Evolutionary conservation across 2,329 filamentous ascomycete species (phyloP).

Genomic region (Aspergillus transmontanensis): DNA sequence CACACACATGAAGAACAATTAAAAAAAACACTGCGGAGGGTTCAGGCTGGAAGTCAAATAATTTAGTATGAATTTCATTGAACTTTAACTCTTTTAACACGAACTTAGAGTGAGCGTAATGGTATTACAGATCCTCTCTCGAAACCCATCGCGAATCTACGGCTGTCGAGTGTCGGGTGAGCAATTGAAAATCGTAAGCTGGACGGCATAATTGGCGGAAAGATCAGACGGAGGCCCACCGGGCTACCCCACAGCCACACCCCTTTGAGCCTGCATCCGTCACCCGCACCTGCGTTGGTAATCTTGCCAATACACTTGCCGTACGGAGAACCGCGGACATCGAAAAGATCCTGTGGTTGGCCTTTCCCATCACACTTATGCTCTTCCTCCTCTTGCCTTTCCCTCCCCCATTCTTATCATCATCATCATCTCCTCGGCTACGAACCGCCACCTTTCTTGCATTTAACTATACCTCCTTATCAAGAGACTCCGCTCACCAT

Average conservation of each 20-base stretch:
- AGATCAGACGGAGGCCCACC: constrained; percentile 3
- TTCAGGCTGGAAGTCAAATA: background rate
- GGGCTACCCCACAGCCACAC: constrained; percentile 13
- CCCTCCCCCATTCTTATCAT: constrained; percentile 4
- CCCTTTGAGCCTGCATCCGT: constrained; percentile 15
- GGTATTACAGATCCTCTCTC: constrained; percentile 2
- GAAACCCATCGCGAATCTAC: background rate
- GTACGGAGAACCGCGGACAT: constrained; percentile 4
- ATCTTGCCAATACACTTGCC: constrained; percentile 7
- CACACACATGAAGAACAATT: background rate
- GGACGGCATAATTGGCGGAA: constrained; percentile 5
- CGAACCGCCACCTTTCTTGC: background rate
- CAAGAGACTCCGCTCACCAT: background rate
- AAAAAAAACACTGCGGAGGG: background rate
- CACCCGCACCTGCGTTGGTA: constrained; percentile 9
- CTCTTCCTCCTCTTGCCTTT: constrained; percentile 1
- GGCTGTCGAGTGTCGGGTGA: constrained; percentile 6
- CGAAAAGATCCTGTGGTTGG: constrained; percentile 5
- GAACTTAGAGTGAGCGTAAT: constrained; percentile 2
- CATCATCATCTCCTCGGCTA: background rate
- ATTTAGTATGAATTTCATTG: background rate
- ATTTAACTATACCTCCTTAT: background rate
- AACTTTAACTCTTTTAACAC: background rate
- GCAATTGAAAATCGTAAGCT: constrained; percentile 5
- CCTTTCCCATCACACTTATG: background rate